These are phyloP conservation scores for Fonsecaea erecta DNA, from an alignment of 2,329 filamentous ascomycete species.

Conservation along the genomic window DNA sequence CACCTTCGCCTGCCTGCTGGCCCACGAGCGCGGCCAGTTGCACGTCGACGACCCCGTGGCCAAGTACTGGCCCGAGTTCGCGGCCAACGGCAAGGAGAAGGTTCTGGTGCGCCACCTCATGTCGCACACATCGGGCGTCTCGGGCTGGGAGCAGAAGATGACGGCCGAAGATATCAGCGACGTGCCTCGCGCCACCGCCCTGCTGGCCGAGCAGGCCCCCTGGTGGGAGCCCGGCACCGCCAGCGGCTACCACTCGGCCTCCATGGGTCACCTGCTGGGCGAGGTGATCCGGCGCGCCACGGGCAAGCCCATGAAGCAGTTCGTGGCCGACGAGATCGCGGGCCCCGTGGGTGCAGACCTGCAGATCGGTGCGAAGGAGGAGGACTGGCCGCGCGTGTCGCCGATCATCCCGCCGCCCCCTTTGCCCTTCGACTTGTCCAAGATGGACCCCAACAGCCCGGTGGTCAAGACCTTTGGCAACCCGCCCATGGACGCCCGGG, in stretches of 20 bases:
- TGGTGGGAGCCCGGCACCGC: constrained; percentile 53
- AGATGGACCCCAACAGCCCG: constrained; percentile 38
- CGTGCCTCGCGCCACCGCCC: constrained; percentile 38
- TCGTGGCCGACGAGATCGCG: constrained; percentile 51
- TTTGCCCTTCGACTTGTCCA: constrained; percentile 28
- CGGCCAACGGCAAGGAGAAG: constrained; percentile 48
- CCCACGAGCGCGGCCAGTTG: constrained; percentile 48
- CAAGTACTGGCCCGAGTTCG: constrained; percentile 56
- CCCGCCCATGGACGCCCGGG: constrained; percentile 36
- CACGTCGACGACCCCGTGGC: constrained; percentile 46
- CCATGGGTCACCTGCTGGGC: constrained; percentile 50
- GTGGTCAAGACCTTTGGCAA: constrained; percentile 41
- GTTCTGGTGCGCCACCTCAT: constrained; percentile 50
- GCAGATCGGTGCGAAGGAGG: constrained; percentile 50
- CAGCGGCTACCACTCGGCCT: constrained; percentile 51
- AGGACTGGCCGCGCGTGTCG: constrained; percentile 50
- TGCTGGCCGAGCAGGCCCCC: constrained; percentile 49
- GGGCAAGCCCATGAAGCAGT: constrained; percentile 51
- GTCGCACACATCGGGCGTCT: constrained; percentile 46
- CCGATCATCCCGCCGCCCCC: constrained; percentile 41
- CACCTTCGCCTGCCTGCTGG: constrained; percentile 46
- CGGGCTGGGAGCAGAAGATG: constrained; percentile 44
- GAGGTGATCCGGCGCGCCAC: constrained; percentile 51
- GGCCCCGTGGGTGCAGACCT: constrained; percentile 54
- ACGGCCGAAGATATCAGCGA: constrained; percentile 45